Conservation (phyloP, 2,329 filamentous ascomycete species). For the Cercospora nicotianae region DNA sequence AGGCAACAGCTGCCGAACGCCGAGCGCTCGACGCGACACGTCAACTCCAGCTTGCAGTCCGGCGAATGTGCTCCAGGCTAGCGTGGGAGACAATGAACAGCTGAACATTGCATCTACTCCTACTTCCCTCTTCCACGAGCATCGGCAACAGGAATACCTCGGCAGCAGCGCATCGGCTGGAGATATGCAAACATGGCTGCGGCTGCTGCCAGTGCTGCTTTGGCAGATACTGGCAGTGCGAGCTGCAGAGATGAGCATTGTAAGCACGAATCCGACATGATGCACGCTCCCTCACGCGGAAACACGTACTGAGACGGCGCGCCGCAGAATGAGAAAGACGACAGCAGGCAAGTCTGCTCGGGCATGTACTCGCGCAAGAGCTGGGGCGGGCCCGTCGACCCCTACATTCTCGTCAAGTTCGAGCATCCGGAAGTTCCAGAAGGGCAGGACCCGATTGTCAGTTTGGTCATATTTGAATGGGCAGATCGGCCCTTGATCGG, state of each 20-base stretch:
- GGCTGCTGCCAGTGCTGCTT: conserved; percentile 33
- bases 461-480: conserved; percentile 93
- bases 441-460: conserved; percentile 71
- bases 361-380: conserved; percentile 91
- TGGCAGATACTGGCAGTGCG: conserved; percentile 31
- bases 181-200: conserved; percentile 35
- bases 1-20: background rate
- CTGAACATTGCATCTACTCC: background rate
- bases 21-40: conserved; percentile 1
- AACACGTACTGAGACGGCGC: conserved; percentile 17
- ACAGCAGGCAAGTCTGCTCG: conserved; percentile 78
- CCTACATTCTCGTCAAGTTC: conserved; percentile 85
- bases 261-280: conserved; percentile 24
- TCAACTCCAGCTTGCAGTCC: background rate
- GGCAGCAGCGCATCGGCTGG: background rate
- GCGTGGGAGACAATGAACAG: background rate
- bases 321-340: conserved; percentile 68
- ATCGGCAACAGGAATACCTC: background rate
- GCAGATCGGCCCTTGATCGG: conserved; percentile 79
- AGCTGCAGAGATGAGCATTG: conserved; percentile 37
- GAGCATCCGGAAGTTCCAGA: conserved; percentile 57
- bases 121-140: background rate
- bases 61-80: background rate
- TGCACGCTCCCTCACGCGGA: background rate
- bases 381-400: conserved; percentile 86